Conservation (phyloP, 129 eudicot species). For the Flaveria ramosissima region DNA sequence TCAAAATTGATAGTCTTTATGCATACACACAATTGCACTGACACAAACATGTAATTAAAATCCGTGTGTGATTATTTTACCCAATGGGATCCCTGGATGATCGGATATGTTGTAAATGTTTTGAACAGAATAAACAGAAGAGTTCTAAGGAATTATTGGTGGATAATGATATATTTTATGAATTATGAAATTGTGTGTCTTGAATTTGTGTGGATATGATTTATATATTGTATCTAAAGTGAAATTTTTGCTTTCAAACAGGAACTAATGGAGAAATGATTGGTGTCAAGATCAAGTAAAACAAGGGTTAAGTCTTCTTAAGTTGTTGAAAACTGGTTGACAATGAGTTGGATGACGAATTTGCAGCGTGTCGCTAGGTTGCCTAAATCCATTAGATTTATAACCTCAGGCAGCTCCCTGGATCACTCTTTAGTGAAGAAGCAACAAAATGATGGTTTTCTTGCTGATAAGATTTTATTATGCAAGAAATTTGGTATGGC, state of each 20-base stretch:
- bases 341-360: constrained; percentile 44
- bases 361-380: constrained; percentile 34
- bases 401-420: constrained; percentile 16
- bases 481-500: constrained; percentile 29
- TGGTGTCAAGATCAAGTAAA: constrained; percentile 8
- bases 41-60: too few species aligned
- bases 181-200: not conserved
- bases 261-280: constrained; percentile 25
- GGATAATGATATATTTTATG: too few species aligned
- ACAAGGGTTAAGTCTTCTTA: constrained; percentile 12
- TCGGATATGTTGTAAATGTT: too few species aligned
- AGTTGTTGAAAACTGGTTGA: constrained; percentile 21
- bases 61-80: too few species aligned
- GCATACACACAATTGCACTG: too few species aligned
- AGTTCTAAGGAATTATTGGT: too few species aligned
- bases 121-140: too few species aligned
- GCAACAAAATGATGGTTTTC: constrained; percentile 22
- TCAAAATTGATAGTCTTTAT: not conserved
- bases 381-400: constrained; percentile 27
- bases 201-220: too few species aligned
- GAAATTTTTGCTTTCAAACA: constrained; percentile 27
- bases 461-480: constrained; percentile 13
- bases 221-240: constrained; percentile 27
- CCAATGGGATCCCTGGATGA: too few species aligned
- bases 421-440: constrained; percentile 20